These are phyloP conservation scores for Panicum hallii DNA, from an alignment of 202 grass and related monocot genomes.

Conservation along the genomic window DNA sequence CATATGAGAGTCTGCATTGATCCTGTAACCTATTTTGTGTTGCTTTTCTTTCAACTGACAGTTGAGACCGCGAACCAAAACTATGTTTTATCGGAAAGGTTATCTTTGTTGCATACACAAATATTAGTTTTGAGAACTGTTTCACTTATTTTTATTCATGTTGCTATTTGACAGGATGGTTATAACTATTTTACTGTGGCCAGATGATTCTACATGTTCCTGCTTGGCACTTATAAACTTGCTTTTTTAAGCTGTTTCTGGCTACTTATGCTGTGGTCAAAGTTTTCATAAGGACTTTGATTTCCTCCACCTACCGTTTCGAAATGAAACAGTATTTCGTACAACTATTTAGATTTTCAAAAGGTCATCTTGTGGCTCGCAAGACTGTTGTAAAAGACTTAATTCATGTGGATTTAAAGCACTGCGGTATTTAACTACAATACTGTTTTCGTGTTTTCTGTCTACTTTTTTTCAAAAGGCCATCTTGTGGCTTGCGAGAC, in stretches of 20 bases:
- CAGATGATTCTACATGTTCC: constrained; percentile 79
- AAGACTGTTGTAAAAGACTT: constrained; percentile 76
- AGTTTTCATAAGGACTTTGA: constrained; percentile 60
- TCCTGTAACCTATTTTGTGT: not conserved
- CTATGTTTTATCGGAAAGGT: constrained; percentile 20
- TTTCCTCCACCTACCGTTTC: constrained; percentile 52
- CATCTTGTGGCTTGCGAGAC: constrained; percentile 38
- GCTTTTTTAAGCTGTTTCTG: constrained; percentile 78
- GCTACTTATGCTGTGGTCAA: constrained; percentile 57
- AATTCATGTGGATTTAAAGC: constrained; percentile 59
- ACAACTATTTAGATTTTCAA: constrained; percentile 60
- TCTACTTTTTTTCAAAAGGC: constrained; percentile 48
- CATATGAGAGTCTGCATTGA: not conserved
- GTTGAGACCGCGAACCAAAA: constrained; percentile 24
- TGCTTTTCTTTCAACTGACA: constrained; percentile 45
- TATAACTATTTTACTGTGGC: constrained; percentile 88
- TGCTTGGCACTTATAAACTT: constrained; percentile 71
- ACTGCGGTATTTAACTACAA: constrained; percentile 28
- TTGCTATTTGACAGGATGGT: constrained; percentile 93
- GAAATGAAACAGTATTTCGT: constrained; percentile 64
- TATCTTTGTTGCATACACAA: constrained; percentile 37
- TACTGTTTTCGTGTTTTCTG: not conserved
- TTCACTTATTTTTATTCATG: constrained; percentile 77
- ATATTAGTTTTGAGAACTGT: constrained; percentile 41
- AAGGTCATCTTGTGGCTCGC: constrained; percentile 47